A percentile compares a stretch with the other conserved stretches of the same genome.
Evolutionary conservation across 2,329 filamentous ascomycete species (phyloP).

Genomic region (Diaporthe amygdali): DNA sequence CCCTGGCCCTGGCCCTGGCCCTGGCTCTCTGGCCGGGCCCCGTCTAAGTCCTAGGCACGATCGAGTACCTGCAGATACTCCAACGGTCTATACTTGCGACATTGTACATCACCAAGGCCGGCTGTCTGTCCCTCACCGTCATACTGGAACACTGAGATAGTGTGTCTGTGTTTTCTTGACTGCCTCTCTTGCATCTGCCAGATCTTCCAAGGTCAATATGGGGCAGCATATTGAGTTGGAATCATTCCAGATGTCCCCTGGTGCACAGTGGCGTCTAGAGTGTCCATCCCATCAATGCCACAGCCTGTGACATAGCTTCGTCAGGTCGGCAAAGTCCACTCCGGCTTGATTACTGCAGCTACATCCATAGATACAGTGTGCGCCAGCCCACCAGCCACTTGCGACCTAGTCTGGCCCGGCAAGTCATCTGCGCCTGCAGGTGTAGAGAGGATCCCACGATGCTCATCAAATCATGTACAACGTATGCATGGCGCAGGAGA

Average conservation of each 20-base stretch:
- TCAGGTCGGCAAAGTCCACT: neutral
- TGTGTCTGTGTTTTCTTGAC: neutral
- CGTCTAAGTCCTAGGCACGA: constrained; percentile 18
- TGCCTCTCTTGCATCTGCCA: neutral
- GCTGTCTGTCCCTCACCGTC: neutral
- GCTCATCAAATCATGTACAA: constrained; percentile 7
- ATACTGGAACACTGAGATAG: neutral
- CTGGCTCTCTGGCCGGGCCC: neutral
- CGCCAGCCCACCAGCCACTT: neutral
- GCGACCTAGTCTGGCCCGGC: constrained; percentile 6
- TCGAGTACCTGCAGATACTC: constrained; percentile 25
- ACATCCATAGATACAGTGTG: neutral
- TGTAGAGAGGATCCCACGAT: constrained; percentile 11
- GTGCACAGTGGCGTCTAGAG: neutral
- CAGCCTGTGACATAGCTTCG: neutral
- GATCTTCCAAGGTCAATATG: neutral
- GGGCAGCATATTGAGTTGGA: neutral
- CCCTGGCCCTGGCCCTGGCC: neutral
- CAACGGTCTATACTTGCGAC: constrained; percentile 3
- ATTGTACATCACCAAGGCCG: neutral
- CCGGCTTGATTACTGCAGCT: neutral
- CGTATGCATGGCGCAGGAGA: constrained; percentile 24
- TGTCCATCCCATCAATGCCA: neutral
- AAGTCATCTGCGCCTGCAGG: constrained; percentile 18
- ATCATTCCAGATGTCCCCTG: neutral